A percentile compares a stretch with the other conserved stretches of the same genome.
phyloP scores from a whole-genome alignment of 2,329 filamentous ascomycete genomes.

The Ascochyta clinopodiicola region DNA sequence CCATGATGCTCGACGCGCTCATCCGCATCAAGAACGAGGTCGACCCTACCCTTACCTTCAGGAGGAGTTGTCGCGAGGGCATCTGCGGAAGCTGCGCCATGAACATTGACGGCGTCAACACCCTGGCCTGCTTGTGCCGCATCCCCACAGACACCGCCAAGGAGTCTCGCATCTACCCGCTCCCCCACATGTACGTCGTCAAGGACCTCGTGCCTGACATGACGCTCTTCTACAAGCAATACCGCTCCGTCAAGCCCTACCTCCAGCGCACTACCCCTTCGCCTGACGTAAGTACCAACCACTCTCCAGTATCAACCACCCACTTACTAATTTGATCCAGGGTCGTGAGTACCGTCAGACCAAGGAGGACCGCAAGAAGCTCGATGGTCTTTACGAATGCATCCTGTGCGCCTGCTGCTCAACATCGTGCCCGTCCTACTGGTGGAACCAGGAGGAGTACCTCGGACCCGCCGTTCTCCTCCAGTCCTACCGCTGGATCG shows the following conservation, averaged over 20 bases:
- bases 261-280: constrained; percentile 87
- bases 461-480: constrained; percentile 95
- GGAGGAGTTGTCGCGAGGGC: constrained; percentile 94
- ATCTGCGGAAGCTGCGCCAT: constrained; percentile 99
- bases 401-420: constrained; percentile 99
- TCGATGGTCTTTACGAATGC: constrained; percentile 98
- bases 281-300: constrained; percentile 72
- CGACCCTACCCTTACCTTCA: constrained; percentile 95
- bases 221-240: constrained; percentile 99
- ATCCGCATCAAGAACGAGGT: constrained; percentile 99
- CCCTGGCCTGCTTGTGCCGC: constrained; percentile 93
- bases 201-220: constrained; percentile 98
- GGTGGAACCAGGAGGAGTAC: constrained; percentile 99
- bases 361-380: constrained; percentile 91
- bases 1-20: constrained; percentile 96
- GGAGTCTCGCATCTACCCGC: constrained; percentile 93
- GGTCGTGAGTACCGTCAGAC: constrained; percentile 91
- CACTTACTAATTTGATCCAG: constrained; percentile 55
- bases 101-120: constrained; percentile 99
- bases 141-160: constrained; percentile 83
- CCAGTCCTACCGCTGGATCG: constrained; percentile 97
- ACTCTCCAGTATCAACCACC: not conserved
- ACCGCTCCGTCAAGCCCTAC: constrained; percentile 99
- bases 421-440: constrained; percentile 99
- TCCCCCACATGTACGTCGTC: constrained; percentile 98